Base-by-base conservation (phyloP, 352 stramenopile genomes). In the Pythium aristosporum region DNA sequence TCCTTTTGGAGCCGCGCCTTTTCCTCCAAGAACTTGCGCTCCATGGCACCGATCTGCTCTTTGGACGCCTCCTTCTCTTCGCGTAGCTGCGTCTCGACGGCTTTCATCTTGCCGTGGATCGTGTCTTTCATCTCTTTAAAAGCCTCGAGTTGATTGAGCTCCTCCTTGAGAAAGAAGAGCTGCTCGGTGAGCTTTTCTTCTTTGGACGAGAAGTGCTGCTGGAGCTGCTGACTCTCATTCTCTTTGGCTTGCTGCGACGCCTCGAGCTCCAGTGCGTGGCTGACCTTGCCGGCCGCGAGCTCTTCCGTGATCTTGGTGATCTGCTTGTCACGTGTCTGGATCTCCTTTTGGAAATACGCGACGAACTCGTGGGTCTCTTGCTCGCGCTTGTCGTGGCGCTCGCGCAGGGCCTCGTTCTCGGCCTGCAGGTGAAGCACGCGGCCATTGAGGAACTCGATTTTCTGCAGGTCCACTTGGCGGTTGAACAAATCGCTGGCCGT, bases 321-420 rank as follows among this genome's bases (percentile, higher is more conserved):
- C 56, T 88, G 77, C 61, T 83, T 87, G 69, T 93, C 85, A 30
- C 85, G 79, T 18, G 79, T 84, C 56, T 97, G 88, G 53, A 98
- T 90, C 68, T 98, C 86, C 54, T 91, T 85, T 64, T 98, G 91
- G 68, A 98, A 98, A 73, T 98, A 98, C 8, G 88, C 81, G 23
- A 98, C 91, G 46, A 98, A 97, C 73, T 98, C 92, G 68, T 97
- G 88, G 12, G 90, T 98, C 71, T 98, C 91, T 66, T 96, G 92
- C 65, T 98, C 90, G 23, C 79, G 80, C 74, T 96, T 96, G 37
- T 87, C 79, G 48, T 96, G 88, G 10, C 88, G 75, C 12, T 76
- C 76, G 44, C 87, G 81, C 21, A 97, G 61, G 6, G 69, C 74
- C 49, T 94, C 86, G 64, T 97, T 96, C 70, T 97, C 83, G 9